phyloP scores from a whole-genome alignment of 1,139 yeast genomes.

The Taphrina wiesneri region DNA sequence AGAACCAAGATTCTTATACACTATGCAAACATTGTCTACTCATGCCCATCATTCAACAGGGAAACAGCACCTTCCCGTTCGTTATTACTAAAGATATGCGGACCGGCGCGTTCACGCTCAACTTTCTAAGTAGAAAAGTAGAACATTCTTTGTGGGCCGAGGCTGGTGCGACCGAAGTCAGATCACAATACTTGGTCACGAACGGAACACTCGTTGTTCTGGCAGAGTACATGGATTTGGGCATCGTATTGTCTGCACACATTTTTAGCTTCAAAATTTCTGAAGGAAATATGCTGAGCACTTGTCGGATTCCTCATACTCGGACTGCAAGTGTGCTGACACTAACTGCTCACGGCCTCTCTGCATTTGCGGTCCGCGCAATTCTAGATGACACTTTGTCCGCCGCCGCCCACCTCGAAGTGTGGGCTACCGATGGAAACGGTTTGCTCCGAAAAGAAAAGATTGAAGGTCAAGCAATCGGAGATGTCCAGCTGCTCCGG shows the following conservation, averaged over 20 bases:
- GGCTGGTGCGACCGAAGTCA: neutral
- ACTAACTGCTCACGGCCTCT: neutral
- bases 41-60: neutral
- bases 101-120: neutral
- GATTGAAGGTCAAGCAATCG: neutral
- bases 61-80: neutral
- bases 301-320: neutral
- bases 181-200: neutral
- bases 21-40: neutral
- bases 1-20: neutral
- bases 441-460: neutral
- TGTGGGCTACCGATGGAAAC: neutral
- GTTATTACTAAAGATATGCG: neutral
- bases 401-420: neutral
- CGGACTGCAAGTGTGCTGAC: neutral
- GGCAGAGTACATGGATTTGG: neutral
- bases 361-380: neutral
- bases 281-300: neutral
- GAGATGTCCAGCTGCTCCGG: neutral
- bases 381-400: neutral
- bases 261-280: neutral
- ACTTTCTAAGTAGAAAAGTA: neutral
- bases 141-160: neutral
- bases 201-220: neutral
- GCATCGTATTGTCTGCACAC: neutral